Evolutionary conservation across 2,329 filamentous ascomycete genomes (phyloP).

Genomic region (Fusarium burgessii): DNA sequence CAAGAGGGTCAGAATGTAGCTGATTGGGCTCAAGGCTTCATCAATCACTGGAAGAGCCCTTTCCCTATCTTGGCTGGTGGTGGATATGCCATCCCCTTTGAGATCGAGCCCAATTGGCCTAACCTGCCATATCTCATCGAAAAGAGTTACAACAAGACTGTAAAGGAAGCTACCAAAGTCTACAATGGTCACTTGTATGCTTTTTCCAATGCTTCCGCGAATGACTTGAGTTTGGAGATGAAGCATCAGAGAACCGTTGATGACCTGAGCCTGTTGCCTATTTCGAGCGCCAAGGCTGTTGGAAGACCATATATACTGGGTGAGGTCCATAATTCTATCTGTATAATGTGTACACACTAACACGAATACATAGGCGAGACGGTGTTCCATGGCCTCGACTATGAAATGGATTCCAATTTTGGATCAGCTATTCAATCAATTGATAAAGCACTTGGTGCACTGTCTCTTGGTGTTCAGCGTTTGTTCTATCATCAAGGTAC

Average conservation of each 20-base stretch:
- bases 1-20: neutral
- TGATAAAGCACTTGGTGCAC: neutral
- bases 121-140: neutral
- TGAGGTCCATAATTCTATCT: neutral
- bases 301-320: neutral
- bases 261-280: neutral
- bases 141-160: neutral
- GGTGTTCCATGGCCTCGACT: neutral
- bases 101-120: neutral
- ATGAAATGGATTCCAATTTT: neutral
- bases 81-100: neutral
- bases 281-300: neutral
- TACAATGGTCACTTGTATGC: conserved; percentile 2
- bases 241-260: neutral
- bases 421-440: neutral
- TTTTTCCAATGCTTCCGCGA: neutral
- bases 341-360: neutral
- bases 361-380: neutral
- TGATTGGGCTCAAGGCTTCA: neutral
- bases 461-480: neutral
- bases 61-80: neutral
- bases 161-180: neutral
- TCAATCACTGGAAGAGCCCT: neutral
- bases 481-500: neutral
- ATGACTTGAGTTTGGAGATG: neutral